A percentile compares a stretch with the other conserved stretches of the same genome.
These are phyloP conservation scores for Seiridium unicorne DNA, from an alignment of 2,329 filamentous ascomycete genomes.

Conservation along the genomic window DNA sequence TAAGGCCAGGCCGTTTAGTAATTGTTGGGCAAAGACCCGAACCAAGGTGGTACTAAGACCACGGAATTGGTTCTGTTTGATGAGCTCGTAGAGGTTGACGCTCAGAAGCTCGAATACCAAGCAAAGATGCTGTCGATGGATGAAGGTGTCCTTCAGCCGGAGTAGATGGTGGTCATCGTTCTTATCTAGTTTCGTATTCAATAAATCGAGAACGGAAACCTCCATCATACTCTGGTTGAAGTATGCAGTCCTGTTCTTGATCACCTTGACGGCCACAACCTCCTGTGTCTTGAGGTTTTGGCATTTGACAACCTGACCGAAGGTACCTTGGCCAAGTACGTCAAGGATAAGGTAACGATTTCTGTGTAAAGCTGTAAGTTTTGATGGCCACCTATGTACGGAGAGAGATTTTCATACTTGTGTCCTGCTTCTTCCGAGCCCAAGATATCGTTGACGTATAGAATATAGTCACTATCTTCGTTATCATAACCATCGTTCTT, in stretches of 20 bases:
- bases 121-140: constrained; percentile 94
- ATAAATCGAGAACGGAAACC: constrained; percentile 91
- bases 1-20: constrained; percentile 87
- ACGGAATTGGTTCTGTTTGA: constrained; percentile 99
- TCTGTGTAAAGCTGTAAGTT: constrained; percentile 36
- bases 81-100: constrained; percentile 96
- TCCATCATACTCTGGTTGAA: constrained; percentile 99
- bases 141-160: constrained; percentile 95
- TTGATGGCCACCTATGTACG: constrained; percentile 3
- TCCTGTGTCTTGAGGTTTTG: constrained; percentile 98
- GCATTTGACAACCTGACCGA: constrained; percentile 98
- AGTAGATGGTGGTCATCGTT: constrained; percentile 97
- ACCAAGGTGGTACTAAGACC: constrained; percentile 95
- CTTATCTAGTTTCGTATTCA: constrained; percentile 98
- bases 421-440: constrained; percentile 97
- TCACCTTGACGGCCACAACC: constrained; percentile 97
- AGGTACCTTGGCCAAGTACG: constrained; percentile 94
- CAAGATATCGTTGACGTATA: constrained; percentile 98
- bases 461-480: constrained; percentile 97
- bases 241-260: constrained; percentile 98
- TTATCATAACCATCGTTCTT: constrained; percentile 99
- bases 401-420: constrained; percentile 60
- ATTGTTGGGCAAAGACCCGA: constrained; percentile 93
- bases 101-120: constrained; percentile 94
- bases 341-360: constrained; percentile 97